Conservation (phyloP, 106 monocot genomes). For the Triglochin maritima region DNA sequence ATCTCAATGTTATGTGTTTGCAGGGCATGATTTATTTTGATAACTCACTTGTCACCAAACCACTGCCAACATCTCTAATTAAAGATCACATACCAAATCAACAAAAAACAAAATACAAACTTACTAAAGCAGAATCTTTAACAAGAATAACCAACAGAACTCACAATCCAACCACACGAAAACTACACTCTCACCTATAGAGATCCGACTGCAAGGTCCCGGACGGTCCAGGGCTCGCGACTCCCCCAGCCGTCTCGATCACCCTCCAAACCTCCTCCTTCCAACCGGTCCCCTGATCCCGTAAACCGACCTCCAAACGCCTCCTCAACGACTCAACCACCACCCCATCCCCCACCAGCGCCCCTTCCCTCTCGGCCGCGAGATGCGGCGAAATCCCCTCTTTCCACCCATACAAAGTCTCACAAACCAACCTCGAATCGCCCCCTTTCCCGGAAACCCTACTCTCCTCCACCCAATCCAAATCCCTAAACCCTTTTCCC, state of each 20-base stretch:
- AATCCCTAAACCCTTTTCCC: slow-evolving; percentile 5
- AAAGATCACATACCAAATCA: too few relatives aligned
- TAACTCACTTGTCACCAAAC: too few relatives aligned
- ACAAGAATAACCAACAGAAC: neutral
- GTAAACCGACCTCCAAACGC: slow-evolving; percentile 13
- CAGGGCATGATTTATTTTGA: too few relatives aligned
- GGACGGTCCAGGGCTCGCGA: slow-evolving; percentile 83
- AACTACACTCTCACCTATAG: slow-evolving; percentile 44
- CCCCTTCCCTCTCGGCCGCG: slow-evolving; percentile 73
- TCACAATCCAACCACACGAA: slow-evolving; percentile 3
- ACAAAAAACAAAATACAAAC: too few relatives aligned
- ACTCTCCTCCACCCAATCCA: slow-evolving; percentile 37
- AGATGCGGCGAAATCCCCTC: slow-evolving; percentile 79
- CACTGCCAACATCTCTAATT: too few relatives aligned
- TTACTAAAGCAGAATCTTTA: too few relatives aligned
- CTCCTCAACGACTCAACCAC: slow-evolving; percentile 38
- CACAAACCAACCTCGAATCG: slow-evolving; percentile 40
- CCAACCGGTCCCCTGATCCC: slow-evolving; percentile 1
- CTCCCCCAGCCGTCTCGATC: slow-evolving; percentile 89
- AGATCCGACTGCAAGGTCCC: slow-evolving; percentile 97
- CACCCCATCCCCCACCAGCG: slow-evolving; percentile 40
- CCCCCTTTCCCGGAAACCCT: slow-evolving; percentile 10
- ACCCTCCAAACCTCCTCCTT: slow-evolving; percentile 42
- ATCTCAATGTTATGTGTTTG: too few relatives aligned
- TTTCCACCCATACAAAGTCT: slow-evolving; percentile 74